Base-by-base conservation (phyloP, 768 basidiomycete genomes). In the Kwoniella bestiolae region DNA sequence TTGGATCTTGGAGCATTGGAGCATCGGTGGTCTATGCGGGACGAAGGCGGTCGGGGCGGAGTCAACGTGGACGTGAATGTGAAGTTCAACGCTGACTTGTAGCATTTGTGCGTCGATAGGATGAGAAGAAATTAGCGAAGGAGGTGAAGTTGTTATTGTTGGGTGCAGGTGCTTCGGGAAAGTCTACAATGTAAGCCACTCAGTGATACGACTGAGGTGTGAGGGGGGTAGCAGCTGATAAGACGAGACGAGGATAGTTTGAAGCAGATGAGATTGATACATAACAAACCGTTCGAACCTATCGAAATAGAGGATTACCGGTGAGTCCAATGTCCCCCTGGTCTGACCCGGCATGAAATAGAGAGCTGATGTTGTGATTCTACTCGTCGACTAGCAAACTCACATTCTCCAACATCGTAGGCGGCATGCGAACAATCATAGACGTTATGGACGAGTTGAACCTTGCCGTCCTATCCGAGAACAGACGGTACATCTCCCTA, bases 221-320 rank as follows among this genome's bases (percentile, higher is more conserved):
- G 3, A 12, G 12, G 31, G 7, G 41, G 25, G 28, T 16, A 16
- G 25, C 61, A 46, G 26, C 21, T 56, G 55, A 46, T 29, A 26
- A n/a, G 21, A 46, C 29, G 35, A 23, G 16, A 7, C 25, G 26
- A 26, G 11, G 26, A 23, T 63, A 63, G 65, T 21, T 50, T 53
- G 71, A 72, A 94, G 90, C 94, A 98, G 89, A 98, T 97, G 94
- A 89, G 94, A 41, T 84, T 96, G 41, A 96, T 99, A 55, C 94
- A 98, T 82, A 86, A 87, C 64, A 84, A 92, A 1, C 89, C 91
- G 0, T 99, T 96, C 82, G 86, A 89, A 0, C 56, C 86, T 0
- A 86, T 87, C 73, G 96, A 98, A 80, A 85, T 91, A 41, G 94
- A 98, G 81, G 87, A 85, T 16, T 96, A 90, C 73, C 71, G 76